A percentile compares a stretch with the other conserved stretches of the same genome.
phyloP scores from a whole-genome alignment of 2,329 filamentous ascomycete species.

The Sclerotinia spermophila region DNA sequence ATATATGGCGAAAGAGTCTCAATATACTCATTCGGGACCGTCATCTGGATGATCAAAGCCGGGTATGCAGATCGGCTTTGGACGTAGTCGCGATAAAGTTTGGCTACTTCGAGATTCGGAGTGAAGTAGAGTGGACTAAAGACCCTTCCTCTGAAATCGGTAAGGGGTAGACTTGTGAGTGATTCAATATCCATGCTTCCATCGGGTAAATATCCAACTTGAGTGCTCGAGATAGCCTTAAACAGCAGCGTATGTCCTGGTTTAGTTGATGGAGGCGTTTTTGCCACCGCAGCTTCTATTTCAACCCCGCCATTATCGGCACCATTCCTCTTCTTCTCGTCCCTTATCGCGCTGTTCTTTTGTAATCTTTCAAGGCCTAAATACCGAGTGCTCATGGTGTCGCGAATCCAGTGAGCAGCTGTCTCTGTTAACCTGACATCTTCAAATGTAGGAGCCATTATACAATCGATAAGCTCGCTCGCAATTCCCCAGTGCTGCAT shows the following conservation, averaged over 20 bases:
- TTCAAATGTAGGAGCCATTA: neutral
- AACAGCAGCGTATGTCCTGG: neutral
- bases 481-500: neutral
- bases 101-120: neutral
- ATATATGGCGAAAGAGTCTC: neutral
- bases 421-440: neutral
- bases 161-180: neutral
- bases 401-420: neutral
- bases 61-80: neutral
- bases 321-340: neutral
- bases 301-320: neutral
- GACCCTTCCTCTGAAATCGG: neutral
- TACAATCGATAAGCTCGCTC: neutral
- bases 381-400: neutral
- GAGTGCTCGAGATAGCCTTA: neutral
- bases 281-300: neutral
- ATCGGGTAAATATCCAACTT: neutral
- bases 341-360: neutral
- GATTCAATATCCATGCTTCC: neutral
- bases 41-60: neutral
- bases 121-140: neutral
- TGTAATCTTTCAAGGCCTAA: neutral
- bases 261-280: neutral
- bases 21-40: neutral
- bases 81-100: neutral